Evolutionary conservation across 768 basidiomycete genomes (phyloP).

Genomic region (Pleurotus salmoneostramineus): DNA sequence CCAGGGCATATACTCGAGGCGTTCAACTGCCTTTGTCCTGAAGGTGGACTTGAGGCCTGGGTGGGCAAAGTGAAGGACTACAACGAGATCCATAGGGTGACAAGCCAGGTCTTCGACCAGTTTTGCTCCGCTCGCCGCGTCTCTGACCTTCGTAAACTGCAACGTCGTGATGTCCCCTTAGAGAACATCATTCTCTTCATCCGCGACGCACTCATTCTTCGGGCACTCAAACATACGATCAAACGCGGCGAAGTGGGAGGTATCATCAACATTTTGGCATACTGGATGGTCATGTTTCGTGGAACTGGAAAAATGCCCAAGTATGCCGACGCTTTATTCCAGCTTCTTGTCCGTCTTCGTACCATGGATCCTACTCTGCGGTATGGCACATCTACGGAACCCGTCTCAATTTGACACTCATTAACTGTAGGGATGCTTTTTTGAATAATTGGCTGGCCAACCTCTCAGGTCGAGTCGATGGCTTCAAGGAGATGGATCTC

Average conservation of each 20-base stretch:
- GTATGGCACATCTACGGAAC: constrained; percentile 6
- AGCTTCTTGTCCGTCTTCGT: constrained; percentile 22
- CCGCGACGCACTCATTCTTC: constrained; percentile 16
- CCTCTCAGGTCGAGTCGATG: constrained; percentile 7
- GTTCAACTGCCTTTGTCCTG: not conserved
- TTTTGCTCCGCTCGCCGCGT: not conserved
- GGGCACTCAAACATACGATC: constrained; percentile 11
- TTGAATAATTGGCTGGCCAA: constrained; percentile 21
- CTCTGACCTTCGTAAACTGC: constrained; percentile 12
- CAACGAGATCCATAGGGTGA: not conserved
- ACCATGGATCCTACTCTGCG: constrained; percentile 18
- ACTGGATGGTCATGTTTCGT: constrained; percentile 20
- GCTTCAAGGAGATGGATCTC: constrained; percentile 22
- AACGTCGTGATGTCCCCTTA: constrained; percentile 15
- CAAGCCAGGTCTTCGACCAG: not conserved
- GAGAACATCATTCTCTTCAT: constrained; percentile 19
- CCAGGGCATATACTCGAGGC: not conserved
- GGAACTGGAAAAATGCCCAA: constrained; percentile 17
- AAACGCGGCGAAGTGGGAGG: constrained; percentile 19
- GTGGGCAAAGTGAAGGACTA: not conserved
- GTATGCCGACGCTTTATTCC: constrained; percentile 20
- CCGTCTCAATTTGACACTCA: not conserved
- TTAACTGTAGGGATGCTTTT: constrained; percentile 2
- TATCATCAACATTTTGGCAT: constrained; percentile 12
- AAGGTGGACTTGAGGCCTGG: not conserved